Conservation (phyloP, 2,329 filamentous ascomycete species). For the Periconia sp. region DNA sequence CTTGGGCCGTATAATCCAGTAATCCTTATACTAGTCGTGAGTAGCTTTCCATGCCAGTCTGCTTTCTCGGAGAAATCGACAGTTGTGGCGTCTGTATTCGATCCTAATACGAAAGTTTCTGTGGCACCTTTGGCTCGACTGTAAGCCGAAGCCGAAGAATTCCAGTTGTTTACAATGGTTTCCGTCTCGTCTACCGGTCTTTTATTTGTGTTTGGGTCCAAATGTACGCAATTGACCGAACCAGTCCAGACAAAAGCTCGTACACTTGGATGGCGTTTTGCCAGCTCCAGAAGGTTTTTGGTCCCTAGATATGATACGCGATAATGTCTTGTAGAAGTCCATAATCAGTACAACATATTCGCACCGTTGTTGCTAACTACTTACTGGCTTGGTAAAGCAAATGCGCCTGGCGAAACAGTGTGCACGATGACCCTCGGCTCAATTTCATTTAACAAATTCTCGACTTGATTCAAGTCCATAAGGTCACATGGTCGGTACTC, state of each 20-base stretch:
- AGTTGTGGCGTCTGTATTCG: slow-evolving; percentile 9
- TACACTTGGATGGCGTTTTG: slow-evolving; percentile 1
- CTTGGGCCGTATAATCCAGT: slow-evolving; percentile 12
- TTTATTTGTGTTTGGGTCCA: neutral
- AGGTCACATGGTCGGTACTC: slow-evolving; percentile 3
- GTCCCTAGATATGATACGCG: slow-evolving; percentile 1
- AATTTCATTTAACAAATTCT: neutral
- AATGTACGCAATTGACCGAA: neutral
- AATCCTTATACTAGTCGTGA: slow-evolving; percentile 5
- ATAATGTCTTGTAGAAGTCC: neutral
- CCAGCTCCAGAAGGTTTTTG: slow-evolving; percentile 3
- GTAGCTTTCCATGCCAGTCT: slow-evolving; percentile 2
- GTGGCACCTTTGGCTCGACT: slow-evolving; percentile 17
- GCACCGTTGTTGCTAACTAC: neutral
- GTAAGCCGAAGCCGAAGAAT: neutral
- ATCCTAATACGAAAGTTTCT: slow-evolving; percentile 11
- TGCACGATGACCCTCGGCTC: slow-evolving; percentile 2
- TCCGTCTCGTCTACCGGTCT: neutral
- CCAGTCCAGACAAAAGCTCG: slow-evolving; percentile 5
- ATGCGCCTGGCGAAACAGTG: slow-evolving; percentile 1
- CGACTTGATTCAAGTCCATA: neutral
- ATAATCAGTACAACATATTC: too few species aligned
- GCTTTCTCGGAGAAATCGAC: neutral
- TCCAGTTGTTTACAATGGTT: neutral
- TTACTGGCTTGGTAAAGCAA: neutral